Base-by-base conservation (phyloP, 352 stramenopile species). In the Globisporangium emineosum region DNA sequence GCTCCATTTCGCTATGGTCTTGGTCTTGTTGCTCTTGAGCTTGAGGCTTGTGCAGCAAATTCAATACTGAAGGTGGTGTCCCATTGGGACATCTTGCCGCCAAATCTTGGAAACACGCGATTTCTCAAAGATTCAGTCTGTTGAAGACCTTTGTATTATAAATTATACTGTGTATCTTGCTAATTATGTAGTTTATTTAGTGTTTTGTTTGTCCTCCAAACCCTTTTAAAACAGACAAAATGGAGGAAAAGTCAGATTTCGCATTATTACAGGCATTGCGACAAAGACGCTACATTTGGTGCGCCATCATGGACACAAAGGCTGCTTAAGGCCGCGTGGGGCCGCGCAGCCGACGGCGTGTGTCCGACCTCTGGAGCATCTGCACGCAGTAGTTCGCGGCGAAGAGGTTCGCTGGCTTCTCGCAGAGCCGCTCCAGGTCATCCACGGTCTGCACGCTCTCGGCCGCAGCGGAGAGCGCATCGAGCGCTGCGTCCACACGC, bases 1-100 rank as follows among this genome's bases (percentile, higher is more conserved):
- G 79, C 65, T 89, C 79, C 79, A 89, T 47, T n/a, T 89, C 15
- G 15, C 15, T 68, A n/a, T n/a, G n/a, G n/a, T n/a, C 29, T 40
- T 12, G 13, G 12, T 73, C 27, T 64, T 43, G 21, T 75, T 67
- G 23, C 15, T 51, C 57, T 49, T 60, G 30, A 23, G 53, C 37
- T 15, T 42, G 27, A 5, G 12, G 8, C 45, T 54, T 60, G 51
- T 25, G 49, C 23, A 37, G 30, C 21, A 29, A 37, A 52, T 40
- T 35, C 4, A 21, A n/a, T 58, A 65, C 15, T 65, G 47, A 43
- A 55, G 25, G 45, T 50, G 42, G 3, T 6, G 42, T 13, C 8
- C 32, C 32, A 37, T 37, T 37, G 42, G 10, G n/a, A 17, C n/a
- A 23, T 52, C 5, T 2, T 32, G 29, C 5, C 45, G 10, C 15